Conservation (phyloP, 2,329 filamentous ascomycete species). For the Cladorrhinum sp. region DNA sequence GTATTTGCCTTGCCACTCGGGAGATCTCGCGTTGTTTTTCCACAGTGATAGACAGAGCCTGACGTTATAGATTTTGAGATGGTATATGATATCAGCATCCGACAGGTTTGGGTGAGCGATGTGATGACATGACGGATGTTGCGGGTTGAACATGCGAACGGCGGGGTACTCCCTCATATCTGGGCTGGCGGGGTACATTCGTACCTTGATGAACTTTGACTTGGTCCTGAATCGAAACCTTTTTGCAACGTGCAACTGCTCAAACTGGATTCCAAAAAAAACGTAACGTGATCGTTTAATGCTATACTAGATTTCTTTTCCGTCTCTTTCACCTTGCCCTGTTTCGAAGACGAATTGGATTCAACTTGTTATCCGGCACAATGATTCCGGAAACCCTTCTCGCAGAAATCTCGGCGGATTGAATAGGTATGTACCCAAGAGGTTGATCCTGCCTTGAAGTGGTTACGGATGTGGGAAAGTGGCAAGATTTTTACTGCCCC, state of each 20-base stretch:
- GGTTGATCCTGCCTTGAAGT: not conserved
- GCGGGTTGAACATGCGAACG: not conserved
- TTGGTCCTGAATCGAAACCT: too few relatives aligned
- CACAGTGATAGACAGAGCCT: not conserved
- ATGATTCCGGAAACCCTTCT: not conserved
- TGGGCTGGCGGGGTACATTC: not conserved
- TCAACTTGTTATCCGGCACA: not conserved
- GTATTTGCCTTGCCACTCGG: conserved; percentile 12
- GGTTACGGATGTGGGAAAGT: not conserved
- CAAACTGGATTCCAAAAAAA: not conserved
- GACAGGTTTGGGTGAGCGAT: not conserved
- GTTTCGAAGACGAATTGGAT: too few relatives aligned
- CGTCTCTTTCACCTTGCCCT: not conserved
- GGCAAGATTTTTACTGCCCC: conserved; percentile 2
- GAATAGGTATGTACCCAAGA: not conserved
- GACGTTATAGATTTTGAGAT: not conserved
- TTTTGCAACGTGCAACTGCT: too few relatives aligned
- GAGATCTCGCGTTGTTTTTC: not conserved
- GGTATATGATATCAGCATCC: too few relatives aligned
- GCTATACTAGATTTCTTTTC: too few relatives aligned
- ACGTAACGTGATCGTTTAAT: not conserved
- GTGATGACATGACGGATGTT: not conserved
- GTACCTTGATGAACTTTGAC: not conserved
- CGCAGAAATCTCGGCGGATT: not conserved
- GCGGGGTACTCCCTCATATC: not conserved